Conservation (phyloP, 805 yeast species). For the Teunomyces stri region DNA sequence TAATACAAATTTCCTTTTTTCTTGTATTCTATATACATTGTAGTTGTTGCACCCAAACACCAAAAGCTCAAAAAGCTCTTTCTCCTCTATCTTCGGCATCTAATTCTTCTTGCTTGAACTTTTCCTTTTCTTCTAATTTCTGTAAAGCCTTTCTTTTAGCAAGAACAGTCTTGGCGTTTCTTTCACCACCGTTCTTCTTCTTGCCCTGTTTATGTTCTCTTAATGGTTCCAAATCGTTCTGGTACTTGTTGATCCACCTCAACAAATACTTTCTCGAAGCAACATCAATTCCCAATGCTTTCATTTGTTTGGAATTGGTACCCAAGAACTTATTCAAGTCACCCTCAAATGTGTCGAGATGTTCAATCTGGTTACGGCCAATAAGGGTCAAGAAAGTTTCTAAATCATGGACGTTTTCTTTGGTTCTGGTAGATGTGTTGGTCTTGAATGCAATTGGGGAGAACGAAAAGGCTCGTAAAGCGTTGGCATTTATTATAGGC, state of each 20-base stretch:
- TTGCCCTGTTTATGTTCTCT: conserved; percentile 61
- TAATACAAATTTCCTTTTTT: neutral
- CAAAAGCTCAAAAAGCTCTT: conserved; percentile 32
- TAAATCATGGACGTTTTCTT: conserved; percentile 56
- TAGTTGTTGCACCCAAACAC: neutral
- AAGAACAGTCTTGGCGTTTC: conserved; percentile 55
- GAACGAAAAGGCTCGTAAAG: conserved; percentile 9
- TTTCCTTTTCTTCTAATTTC: conserved; percentile 52
- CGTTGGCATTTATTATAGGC: neutral
- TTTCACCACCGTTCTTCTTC: conserved; percentile 83
- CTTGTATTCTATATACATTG: neutral
- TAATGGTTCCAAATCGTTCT: conserved; percentile 53
- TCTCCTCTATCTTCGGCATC: conserved; percentile 44
- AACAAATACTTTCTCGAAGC: conserved; percentile 71
- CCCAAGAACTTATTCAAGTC: conserved; percentile 60
- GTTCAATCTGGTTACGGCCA: conserved; percentile 73
- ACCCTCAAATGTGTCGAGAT: conserved; percentile 60
- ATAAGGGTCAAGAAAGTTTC: conserved; percentile 69
- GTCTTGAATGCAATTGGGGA: conserved; percentile 30
- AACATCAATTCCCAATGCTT: conserved; percentile 73
- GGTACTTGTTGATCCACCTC: conserved; percentile 66
- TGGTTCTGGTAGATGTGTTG: conserved; percentile 51
- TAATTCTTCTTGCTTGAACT: conserved; percentile 33
- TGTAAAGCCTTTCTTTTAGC: conserved; percentile 61
- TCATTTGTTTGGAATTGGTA: conserved; percentile 55